phyloP scores from a whole-genome alignment of 441 rosid species.

The Bruguiera hainesii region DNA sequence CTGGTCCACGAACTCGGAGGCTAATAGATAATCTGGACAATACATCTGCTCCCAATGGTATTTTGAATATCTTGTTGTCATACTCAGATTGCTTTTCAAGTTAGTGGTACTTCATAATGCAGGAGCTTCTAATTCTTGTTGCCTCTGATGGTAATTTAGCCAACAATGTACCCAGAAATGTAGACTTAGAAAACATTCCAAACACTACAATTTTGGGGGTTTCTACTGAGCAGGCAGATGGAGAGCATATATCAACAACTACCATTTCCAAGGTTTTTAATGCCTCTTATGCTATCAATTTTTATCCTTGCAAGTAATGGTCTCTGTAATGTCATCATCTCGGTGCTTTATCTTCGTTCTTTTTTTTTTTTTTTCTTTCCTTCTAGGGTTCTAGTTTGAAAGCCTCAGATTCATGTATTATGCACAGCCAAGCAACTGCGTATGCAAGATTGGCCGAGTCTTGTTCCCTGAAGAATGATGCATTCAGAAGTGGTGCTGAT shows the following conservation, averaged over 20 bases:
- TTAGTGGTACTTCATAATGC: neutral
- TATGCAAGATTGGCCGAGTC: slow-evolving; percentile 65
- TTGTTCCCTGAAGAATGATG: slow-evolving; percentile 24
- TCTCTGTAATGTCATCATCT: neutral
- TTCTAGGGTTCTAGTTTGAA: slow-evolving; percentile 31
- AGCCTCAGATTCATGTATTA: slow-evolving; percentile 31
- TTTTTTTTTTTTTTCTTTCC: neutral
- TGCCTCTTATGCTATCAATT: neutral
- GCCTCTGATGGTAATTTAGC: slow-evolving; percentile 2
- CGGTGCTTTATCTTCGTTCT: neutral
- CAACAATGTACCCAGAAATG: slow-evolving; percentile 4
- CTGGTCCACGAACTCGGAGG: slow-evolving; percentile 69
- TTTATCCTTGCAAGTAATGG: neutral
- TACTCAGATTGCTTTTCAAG: neutral
- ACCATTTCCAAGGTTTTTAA: slow-evolving; percentile 21
- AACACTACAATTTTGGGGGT: slow-evolving; percentile 11
- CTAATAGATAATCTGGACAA: slow-evolving; percentile 39
- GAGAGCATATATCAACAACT: slow-evolving; percentile 8
- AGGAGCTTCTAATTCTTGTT: slow-evolving; percentile 10
- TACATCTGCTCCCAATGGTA: slow-evolving; percentile 37
- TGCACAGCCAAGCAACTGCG: slow-evolving; percentile 64
- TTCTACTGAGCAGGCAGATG: slow-evolving; percentile 12
- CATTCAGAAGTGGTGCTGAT: slow-evolving; percentile 23
- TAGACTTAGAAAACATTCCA: neutral
- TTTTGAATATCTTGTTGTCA: neutral